Base-by-base conservation (phyloP, 2,329 filamentous ascomycete genomes). In the Aspergillus tanneri region DNA sequence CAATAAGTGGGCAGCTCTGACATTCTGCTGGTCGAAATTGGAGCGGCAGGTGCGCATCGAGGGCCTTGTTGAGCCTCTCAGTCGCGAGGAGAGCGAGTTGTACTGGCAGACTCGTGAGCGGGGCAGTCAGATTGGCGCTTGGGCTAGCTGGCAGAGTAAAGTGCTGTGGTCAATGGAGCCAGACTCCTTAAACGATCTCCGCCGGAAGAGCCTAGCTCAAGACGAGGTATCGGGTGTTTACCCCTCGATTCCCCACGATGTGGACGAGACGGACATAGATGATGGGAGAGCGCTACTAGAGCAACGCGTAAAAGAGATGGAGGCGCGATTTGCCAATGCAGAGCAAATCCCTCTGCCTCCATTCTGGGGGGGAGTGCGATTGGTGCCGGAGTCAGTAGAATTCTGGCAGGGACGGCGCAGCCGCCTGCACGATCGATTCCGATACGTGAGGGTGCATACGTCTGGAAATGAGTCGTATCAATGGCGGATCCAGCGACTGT, bases 331-430 rank as follows among this genome's bases (percentile, higher is more conserved):
- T 66, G 79, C 85, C 34, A 88, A 83, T 2, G 63, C 80, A 55
- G 87, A 95, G 22, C 72, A 87, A 47, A 95, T 99, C 56, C 91
- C 91, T 1, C 84, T 96, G 41, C 93, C 93, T 3, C 85, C 88
- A 8, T 96, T 96, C 68, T 99, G 93, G 93, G 93, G 93, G 23
- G 93, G 93, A 0, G 67, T 96, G 67, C 83, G 92, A 59, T 81
- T 99, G 51, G 79, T 91, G 55, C 92, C 93, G 0, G 87, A 90
- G 64, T 82, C 83, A 60, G 80, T 99, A 40, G 93, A 99, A 78
- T 99, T 99, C 68, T 99, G 93, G 82, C 91, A 96, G 77, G 93
- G 93, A 2, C 81, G 93, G 61, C 81, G 89, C 65, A 96, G 86
- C 72, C 80, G 93, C 50, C 73, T 99, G 69, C 93, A 99, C 72